Percentiles rank a stretch among this genome's conserved stretches.
These are phyloP conservation scores for Wickerhamomyces strasburgensis DNA, from an alignment of 805 yeast genomes.

Conservation along the genomic window DNA sequence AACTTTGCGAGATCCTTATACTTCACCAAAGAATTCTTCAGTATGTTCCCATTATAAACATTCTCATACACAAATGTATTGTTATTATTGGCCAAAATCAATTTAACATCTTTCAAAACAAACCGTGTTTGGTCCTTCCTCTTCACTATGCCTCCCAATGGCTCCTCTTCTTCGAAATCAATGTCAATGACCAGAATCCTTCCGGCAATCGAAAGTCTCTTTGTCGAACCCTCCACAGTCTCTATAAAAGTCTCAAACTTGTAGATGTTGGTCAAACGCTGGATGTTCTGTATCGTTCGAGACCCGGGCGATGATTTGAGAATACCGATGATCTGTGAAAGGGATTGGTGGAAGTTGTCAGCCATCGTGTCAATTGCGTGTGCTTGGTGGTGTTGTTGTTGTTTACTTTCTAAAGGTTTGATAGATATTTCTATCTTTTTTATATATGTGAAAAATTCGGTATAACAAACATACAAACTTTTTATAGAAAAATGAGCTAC, in stretches of 20 bases:
- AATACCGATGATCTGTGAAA: constrained; percentile 16
- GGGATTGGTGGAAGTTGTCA: constrained; percentile 20
- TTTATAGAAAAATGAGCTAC: too few relatives aligned
- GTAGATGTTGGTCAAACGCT: constrained; percentile 24
- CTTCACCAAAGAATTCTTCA: constrained; percentile 13
- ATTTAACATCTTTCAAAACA: constrained; percentile 14
- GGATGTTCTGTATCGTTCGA: constrained; percentile 22
- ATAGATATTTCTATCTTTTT: too few relatives aligned
- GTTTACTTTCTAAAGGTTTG: too few relatives aligned
- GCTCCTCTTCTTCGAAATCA: constrained; percentile 19
- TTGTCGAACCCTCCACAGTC: constrained; percentile 10
- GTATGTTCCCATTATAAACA: constrained; percentile 11
- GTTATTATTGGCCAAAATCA: constrained; percentile 25
- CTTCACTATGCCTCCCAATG: not conserved
- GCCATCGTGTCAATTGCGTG: too few relatives aligned
- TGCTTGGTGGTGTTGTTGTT: too few relatives aligned
- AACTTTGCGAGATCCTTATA: constrained; percentile 16
- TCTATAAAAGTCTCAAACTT: constrained; percentile 25
- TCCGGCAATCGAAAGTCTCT: constrained; percentile 24
- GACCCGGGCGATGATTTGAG: constrained; percentile 21
- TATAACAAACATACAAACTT: too few relatives aligned
- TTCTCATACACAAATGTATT: constrained; percentile 17
- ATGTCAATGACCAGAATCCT: constrained; percentile 26
- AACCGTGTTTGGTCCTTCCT: constrained; percentile 13
- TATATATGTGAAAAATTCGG: too few relatives aligned